Evolutionary conservation across 208 protist genomes (phyloP).

Genomic region (Trichomonas tenax): DNA sequence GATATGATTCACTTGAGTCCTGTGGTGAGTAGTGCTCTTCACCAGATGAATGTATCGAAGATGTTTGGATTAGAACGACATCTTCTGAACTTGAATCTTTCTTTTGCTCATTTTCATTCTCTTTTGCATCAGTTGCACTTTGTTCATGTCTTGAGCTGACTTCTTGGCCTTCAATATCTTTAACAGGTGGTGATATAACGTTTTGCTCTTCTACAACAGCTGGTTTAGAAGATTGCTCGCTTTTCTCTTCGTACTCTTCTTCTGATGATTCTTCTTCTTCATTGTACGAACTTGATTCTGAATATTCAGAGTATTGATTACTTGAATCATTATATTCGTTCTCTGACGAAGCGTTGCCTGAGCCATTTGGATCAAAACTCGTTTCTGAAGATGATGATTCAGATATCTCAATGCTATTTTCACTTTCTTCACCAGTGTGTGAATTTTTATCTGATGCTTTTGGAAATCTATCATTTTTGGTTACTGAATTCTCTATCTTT

Average conservation of each 20-base stretch:
- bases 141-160: neutral
- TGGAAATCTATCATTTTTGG: neutral
- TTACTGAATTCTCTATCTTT: too few species aligned
- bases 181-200: neutral
- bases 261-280: neutral
- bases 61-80: neutral
- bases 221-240: neutral
- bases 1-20: neutral
- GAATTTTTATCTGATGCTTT: neutral
- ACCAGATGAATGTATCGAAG: neutral
- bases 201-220: neutral
- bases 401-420: neutral
- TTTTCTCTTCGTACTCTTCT: neutral
- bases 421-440: neutral
- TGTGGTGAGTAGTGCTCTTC: neutral
- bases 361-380: neutral
- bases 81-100: neutral
- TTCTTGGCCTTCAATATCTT: neutral
- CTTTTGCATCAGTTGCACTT: neutral
- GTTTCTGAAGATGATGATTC: neutral
- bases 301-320: neutral
- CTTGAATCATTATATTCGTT: neutral
- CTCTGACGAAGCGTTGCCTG: neutral
- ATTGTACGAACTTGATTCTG: neutral
- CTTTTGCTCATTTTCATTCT: neutral